Percentiles rank a stretch among this genome's conserved stretches.
Conservation (phyloP, 108 stramenopile species). For the Nitzschia sp. region DNA sequence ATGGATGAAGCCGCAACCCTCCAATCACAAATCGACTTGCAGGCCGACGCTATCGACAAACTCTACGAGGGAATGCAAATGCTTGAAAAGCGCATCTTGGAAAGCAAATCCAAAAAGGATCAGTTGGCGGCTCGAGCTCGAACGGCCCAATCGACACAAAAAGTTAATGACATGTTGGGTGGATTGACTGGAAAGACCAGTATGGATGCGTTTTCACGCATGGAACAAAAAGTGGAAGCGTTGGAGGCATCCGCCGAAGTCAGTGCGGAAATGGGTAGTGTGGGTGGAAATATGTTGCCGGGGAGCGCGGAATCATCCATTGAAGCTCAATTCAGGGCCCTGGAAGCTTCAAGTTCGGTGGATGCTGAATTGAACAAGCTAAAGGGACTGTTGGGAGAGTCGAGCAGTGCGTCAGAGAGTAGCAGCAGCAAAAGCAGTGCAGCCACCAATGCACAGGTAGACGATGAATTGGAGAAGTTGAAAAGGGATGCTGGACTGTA, state of each 20-base stretch:
- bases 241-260: constrained; percentile 94
- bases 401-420: constrained; percentile 14
- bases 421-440: constrained; percentile 7
- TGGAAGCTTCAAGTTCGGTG: constrained; percentile 79
- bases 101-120: constrained; percentile 94
- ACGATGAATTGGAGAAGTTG: constrained; percentile 88
- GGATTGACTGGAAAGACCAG: constrained; percentile 85
- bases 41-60: constrained; percentile 81
- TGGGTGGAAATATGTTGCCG: constrained; percentile 58
- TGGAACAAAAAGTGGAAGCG: constrained; percentile 97
- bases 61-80: constrained; percentile 93
- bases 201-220: constrained; percentile 95
- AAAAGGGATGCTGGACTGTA: constrained; percentile 56
- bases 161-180: constrained; percentile 96
- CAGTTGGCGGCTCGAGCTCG: constrained; percentile 95
- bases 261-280: constrained; percentile 86
- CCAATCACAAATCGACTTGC: constrained; percentile 79
- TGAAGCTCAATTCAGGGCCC: constrained; percentile 85
- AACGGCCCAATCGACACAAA: constrained; percentile 91
- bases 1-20: constrained; percentile 64
- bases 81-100: constrained; percentile 91
- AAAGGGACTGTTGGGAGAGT: constrained; percentile 66
- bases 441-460: constrained; percentile 49
- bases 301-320: constrained; percentile 68
- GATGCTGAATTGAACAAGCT: constrained; percentile 91